Evolutionary conservation across 106 monocot genomes (phyloP).

Genomic region (Dendrobium nobile): DNA sequence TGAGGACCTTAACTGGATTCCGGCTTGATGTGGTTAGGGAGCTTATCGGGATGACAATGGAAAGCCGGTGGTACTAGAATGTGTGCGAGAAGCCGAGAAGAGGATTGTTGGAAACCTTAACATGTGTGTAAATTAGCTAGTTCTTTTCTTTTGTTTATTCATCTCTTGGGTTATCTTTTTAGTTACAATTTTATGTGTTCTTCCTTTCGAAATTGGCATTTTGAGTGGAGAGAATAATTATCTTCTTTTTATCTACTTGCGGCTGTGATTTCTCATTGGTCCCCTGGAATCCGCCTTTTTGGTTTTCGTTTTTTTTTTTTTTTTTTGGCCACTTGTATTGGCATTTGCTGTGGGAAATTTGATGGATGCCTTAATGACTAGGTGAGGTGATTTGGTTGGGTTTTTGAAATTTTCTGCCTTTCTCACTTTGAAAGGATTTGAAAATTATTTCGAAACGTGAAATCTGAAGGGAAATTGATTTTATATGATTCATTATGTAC

Average conservation of each 20-base stretch:
- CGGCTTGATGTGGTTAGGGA: constrained; percentile 38
- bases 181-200: constrained; percentile 4
- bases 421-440: no score
- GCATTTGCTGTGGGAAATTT: neutral
- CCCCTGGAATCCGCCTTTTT: constrained; percentile 17
- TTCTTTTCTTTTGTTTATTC: neutral
- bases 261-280: constrained; percentile 10
- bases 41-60: constrained; percentile 97
- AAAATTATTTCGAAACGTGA: no score
- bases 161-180: neutral
- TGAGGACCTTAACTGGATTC: neutral
- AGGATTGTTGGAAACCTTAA: constrained; percentile 76
- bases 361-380: neutral
- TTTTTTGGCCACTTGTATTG: neutral
- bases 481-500: no score
- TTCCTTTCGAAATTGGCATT: neutral
- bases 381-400: no score
- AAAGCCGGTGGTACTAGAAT: constrained; percentile 94
- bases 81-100: constrained; percentile 86
- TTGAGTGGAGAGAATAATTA: constrained; percentile 5
- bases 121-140: constrained; percentile 38
- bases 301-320: neutral
- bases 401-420: no score
- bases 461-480: no score
- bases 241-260: constrained; percentile 6